A percentile compares a stretch with the other conserved stretches of the same genome.
Conservation (phyloP, 139 green algal species). For the Microglena sp. region DNA sequence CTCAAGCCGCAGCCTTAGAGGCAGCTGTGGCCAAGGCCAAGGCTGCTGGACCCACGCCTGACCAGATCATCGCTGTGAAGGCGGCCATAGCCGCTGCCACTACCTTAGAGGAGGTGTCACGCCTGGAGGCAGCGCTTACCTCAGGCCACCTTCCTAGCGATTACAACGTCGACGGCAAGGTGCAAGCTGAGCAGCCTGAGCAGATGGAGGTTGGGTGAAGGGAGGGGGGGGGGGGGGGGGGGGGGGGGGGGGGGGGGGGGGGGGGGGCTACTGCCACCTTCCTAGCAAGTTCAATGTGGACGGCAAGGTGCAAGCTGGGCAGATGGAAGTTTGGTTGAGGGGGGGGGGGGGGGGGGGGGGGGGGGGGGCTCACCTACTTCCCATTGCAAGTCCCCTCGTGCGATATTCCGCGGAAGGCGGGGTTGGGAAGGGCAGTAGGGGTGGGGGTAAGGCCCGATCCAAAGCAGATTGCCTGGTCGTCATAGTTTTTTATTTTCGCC, state of each 20-base stretch:
- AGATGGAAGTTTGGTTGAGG: background rate
- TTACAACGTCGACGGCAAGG: constrained; percentile 9
- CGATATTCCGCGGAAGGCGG: no score
- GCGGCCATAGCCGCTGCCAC: constrained; percentile 78
- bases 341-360: background rate
- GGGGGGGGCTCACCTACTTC: no score
- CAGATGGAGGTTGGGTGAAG: constrained; percentile 4
- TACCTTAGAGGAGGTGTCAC: constrained; percentile 82
- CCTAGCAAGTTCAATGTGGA: constrained; percentile 35
- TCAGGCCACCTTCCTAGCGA: constrained; percentile 63
- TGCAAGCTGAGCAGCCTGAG: background rate
- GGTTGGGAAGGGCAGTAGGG: no score
- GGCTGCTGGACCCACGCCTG: constrained; percentile 45
- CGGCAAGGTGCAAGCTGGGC: background rate
- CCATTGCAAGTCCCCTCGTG: no score
- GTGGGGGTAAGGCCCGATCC: no score
- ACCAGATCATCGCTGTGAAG: constrained; percentile 80
- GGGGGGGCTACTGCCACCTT: no score
- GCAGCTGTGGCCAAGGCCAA: constrained; percentile 9
- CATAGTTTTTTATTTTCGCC: no score
- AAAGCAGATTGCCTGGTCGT: no score
- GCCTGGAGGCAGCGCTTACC: constrained; percentile 71
- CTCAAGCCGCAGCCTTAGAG: constrained; percentile 3
- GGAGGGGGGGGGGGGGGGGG: no score
- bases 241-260: no score